Conservation (phyloP, 495 filamentous ascomycete genomes). For the Parachaetomium inaequale region DNA sequence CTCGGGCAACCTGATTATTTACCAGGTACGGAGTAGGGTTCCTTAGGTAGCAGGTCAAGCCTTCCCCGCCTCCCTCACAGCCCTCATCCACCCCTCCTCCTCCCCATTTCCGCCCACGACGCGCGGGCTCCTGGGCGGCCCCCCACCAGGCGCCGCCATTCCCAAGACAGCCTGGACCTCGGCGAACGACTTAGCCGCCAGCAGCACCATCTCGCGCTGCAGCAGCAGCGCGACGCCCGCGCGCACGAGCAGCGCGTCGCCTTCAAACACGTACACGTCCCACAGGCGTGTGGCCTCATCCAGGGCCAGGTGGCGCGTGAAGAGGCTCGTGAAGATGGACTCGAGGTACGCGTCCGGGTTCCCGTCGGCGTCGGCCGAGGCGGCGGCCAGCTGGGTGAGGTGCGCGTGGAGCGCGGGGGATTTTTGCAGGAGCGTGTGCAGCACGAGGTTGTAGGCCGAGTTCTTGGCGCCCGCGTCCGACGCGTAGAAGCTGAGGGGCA, state of each 20-base stretch:
- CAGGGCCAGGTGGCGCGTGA: slow-evolving; percentile 54
- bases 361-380: slow-evolving; percentile 32
- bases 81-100: slow-evolving; percentile 38
- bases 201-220: slow-evolving; percentile 40
- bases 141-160: not conserved
- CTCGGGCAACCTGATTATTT: too few relatives aligned
- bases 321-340: slow-evolving; percentile 51
- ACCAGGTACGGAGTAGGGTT: too few relatives aligned
- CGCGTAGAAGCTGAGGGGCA: slow-evolving; percentile 84
- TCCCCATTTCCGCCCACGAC: slow-evolving; percentile 31
- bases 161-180: slow-evolving; percentile 36
- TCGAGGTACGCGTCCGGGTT: slow-evolving; percentile 51
- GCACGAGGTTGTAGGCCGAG: slow-evolving; percentile 67
- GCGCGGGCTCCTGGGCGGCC: slow-evolving; percentile 14
- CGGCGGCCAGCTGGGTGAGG: slow-evolving; percentile 47
- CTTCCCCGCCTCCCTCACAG: slow-evolving; percentile 36
- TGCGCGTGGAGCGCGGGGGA: slow-evolving; percentile 66
- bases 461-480: slow-evolving; percentile 67
- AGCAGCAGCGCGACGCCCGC: slow-evolving; percentile 70
- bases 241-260: slow-evolving; percentile 75
- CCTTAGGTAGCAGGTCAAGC: too few relatives aligned
- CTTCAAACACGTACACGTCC: slow-evolving; percentile 95
- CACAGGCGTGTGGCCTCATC: slow-evolving; percentile 77
- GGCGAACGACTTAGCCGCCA: slow-evolving; percentile 31
- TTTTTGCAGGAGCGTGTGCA: slow-evolving; percentile 69